phyloP scores from a whole-genome alignment of 2,329 filamentous ascomycete species.

The Aspergillus neotritici region DNA sequence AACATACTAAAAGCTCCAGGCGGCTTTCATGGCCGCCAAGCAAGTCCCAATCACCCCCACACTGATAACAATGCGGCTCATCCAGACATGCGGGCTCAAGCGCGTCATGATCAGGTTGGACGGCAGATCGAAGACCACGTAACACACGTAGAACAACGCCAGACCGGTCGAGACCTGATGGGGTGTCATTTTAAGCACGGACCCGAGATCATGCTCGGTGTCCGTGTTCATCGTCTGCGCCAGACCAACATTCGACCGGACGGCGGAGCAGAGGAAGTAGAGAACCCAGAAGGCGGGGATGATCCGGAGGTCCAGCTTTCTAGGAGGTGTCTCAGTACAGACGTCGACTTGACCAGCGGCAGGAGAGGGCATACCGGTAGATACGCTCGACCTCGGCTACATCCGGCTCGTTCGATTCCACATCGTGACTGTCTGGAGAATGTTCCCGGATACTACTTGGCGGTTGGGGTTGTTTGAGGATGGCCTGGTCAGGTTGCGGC shows the following conservation, averaged over 20 bases:
- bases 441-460: conserved; percentile 2
- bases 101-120: conserved; percentile 85
- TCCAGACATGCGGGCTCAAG: conserved; percentile 81
- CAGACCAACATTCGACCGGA: conserved; percentile 84
- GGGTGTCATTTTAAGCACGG: conserved; percentile 61
- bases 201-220: conserved; percentile 67
- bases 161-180: conserved; percentile 79
- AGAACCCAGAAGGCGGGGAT: conserved; percentile 77
- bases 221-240: conserved; percentile 87
- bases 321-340: conserved; percentile 15
- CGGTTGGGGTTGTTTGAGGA: too few relatives aligned
- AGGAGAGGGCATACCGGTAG: conserved; percentile 25
- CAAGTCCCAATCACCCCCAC: conserved; percentile 79
- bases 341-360: background rate
- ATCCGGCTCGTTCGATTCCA: conserved; percentile 24
- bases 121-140: conserved; percentile 82
- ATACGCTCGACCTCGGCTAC: conserved; percentile 34
- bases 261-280: conserved; percentile 88
- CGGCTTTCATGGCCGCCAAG: conserved; percentile 72
- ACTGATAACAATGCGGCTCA: conserved; percentile 83
- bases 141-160: conserved; percentile 86
- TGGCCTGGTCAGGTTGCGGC: too few relatives aligned
- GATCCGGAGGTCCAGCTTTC: conserved; percentile 55
- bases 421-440: conserved; percentile 10
- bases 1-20: conserved; percentile 74